Evolutionary conservation across 2,329 filamentous ascomycete genomes (phyloP).

Genomic region (Ceratocystis eucalypticola): DNA sequence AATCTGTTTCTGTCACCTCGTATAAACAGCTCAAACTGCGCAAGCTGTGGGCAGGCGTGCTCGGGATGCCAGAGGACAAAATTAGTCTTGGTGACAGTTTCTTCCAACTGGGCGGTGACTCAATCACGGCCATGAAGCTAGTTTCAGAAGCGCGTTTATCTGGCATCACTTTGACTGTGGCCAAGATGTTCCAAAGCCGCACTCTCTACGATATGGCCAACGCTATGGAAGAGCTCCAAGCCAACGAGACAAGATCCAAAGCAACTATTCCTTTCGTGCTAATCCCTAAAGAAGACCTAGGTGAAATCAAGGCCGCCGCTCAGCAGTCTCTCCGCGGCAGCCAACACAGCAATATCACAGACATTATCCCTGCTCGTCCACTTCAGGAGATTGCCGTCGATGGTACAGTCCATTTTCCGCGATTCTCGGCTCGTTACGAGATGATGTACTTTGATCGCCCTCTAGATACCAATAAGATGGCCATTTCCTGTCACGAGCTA

Average conservation of each 20-base stretch:
- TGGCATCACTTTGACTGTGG: slow-evolving; percentile 38
- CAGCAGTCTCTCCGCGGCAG: slow-evolving; percentile 37
- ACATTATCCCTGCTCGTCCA: slow-evolving; percentile 45
- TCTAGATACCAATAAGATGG: slow-evolving; percentile 37
- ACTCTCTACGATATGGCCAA: slow-evolving; percentile 41
- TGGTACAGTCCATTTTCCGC: slow-evolving; percentile 42
- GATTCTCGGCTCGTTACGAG: slow-evolving; percentile 51
- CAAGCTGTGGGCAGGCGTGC: slow-evolving; percentile 36
- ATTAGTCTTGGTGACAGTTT: slow-evolving; percentile 45
- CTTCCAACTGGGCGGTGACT: slow-evolving; percentile 48
- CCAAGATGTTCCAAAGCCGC: slow-evolving; percentile 40
- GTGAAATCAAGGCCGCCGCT: slow-evolving; percentile 32
- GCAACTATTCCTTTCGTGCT: slow-evolving; percentile 37
- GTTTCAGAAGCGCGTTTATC: slow-evolving; percentile 40
- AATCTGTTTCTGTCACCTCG: slow-evolving; percentile 30
- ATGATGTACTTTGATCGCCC: slow-evolving; percentile 45
- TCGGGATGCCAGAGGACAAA: slow-evolving; percentile 32
- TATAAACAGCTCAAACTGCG: slow-evolving; percentile 33
- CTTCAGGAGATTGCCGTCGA: slow-evolving; percentile 46
- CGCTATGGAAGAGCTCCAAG: slow-evolving; percentile 30
- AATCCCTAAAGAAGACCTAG: slow-evolving; percentile 1
- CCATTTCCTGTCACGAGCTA: slow-evolving; percentile 39
- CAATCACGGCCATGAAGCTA: slow-evolving; percentile 47
- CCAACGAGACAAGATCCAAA: slow-evolving; percentile 16
- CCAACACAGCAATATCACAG: slow-evolving; percentile 36